Base-by-base conservation (phyloP, 352 stramenopile species). In the Globisporangium orthogonon region DNA sequence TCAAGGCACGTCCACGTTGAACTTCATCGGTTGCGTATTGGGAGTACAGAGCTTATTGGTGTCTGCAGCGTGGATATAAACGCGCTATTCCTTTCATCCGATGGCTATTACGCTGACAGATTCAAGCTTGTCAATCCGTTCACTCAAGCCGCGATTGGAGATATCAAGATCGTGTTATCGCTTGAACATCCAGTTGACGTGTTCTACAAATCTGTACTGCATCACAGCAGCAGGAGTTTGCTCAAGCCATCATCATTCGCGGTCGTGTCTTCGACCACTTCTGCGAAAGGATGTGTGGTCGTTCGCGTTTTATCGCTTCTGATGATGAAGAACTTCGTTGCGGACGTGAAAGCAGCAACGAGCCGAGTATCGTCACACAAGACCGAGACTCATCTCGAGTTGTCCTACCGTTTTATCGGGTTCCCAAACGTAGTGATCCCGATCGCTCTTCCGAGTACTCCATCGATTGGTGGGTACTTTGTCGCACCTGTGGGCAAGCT, bases 71-170 rank as follows among this genome's bases (percentile, higher is more conserved):
- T 48, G 5, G 45, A 56, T 18, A 40, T 67, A 3, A 55, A 61
- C 10, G 28, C 61, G 28, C 49, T 75, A 6, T 78, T 73, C 33
- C 48, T 67, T 11, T 73, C 67, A 0, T 40, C 52, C 7, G 40
- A 29, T 6, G 60, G 60, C 0, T 44, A 44, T 6, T 45, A 48
- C 37, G 15, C 52, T 0, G 56, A 64, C 51, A 45, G 30, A 2
- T 39, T 65, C 18, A 65, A 63, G 41, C 28, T 74, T 17, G 18
- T 50, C 14, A 54, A 61, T 35, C 66, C 69, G 9, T 59, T 50
- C 47, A 65, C 45, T 0, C 50, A 46, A 7, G 54, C 37, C 3
- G 3, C 31, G 1, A 37, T 77, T 4, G 69, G 60, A 9, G 52
- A 41, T 3, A 28, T 71, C 30, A 28, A 31, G 6, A 7, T 62